Evolutionary conservation across 2,329 filamentous ascomycete species (phyloP), one percentile per base, ranked within the genome.

Genomic region (Fusarium agapanthi): DNA sequence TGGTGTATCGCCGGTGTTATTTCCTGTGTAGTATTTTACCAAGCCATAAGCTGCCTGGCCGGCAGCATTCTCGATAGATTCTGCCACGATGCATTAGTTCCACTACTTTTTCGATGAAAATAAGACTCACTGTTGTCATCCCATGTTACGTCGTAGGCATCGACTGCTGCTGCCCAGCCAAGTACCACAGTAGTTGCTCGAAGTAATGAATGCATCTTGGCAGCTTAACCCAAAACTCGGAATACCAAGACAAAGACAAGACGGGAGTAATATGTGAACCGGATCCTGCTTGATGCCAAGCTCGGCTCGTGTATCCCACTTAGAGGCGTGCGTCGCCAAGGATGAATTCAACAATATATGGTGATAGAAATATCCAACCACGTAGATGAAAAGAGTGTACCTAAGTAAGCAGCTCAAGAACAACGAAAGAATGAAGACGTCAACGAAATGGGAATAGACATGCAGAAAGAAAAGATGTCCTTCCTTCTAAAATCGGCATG

Each of bases 1-100:
- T 5, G 88, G 86, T 0, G 82, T 82, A 72, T 90, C 88, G 63
- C 88, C 88, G 0, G 88, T 89, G 74, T 88, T 86, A 80, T 90
- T 89, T 64, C 88, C 88, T 1, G 84, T 86, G 73, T 88, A 88
- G 75, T 81, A 88, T 45, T 82, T 85, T 76, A 86, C 81, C 57
- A 87, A 69, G 28, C 84, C 85, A 60, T 80, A 86, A 34, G 85
- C 86, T 61, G 87, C 82, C 24, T 84, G 86, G 55, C 79, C 79
- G 6, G 87, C 85, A 3, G 85, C 85, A 14, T 81, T 77, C 67
- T 86, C 88, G 60, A 89, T 77, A 1, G 88, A 88, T 53, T 81
- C 87, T 89, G 9, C 7, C 22, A 34, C 41, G 58, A 35, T 60
- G 20, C 26, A 13, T 63, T 15, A 55, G 44, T 56, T 13, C 37